phyloP scores from a whole-genome alignment of 495 filamentous ascomycete genomes.

The Aspergillus carlsbadensis region DNA sequence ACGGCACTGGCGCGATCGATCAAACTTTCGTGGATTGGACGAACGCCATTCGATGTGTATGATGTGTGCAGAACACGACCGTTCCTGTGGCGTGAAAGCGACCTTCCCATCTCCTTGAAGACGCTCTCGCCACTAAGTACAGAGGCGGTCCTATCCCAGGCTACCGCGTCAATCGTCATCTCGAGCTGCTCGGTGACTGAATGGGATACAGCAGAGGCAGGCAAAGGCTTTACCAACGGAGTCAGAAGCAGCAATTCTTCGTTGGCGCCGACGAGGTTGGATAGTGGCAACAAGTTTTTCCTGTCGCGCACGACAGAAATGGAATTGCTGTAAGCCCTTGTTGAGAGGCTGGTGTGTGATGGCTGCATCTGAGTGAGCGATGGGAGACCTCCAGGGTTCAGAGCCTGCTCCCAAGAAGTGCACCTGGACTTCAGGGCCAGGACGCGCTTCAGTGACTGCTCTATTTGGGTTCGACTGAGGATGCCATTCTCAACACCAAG shows the following conservation, averaged over 20 bases:
- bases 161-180: conserved; percentile 54
- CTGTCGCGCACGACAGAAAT: conserved; percentile 86
- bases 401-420: conserved; percentile 79
- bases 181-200: conserved; percentile 49
- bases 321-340: conserved; percentile 78
- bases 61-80: conserved; percentile 86
- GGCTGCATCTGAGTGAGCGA: conserved; percentile 75
- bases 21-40: conserved; percentile 84
- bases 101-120: conserved; percentile 79
- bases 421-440: conserved; percentile 72
- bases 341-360: conserved; percentile 73
- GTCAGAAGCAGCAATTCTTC: conserved; percentile 83
- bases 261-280: conserved; percentile 71
- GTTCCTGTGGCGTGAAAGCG: conserved; percentile 74
- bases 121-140: conserved; percentile 86
- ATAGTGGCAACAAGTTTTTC: conserved; percentile 72
- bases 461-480: conserved; percentile 71
- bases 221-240: conserved; percentile 80
- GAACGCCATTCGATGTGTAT: conserved; percentile 85
- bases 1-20: conserved; percentile 84
- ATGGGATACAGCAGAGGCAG: conserved; percentile 71
- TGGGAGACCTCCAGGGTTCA: conserved; percentile 72
- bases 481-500: conserved; percentile 82
- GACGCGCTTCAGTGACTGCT: conserved; percentile 70
- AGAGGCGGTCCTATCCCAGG: conserved; percentile 59